A percentile compares a stretch with the other conserved stretches of the same genome.
phyloP scores from a whole-genome alignment of 805 yeast genomes.

The Metschnikowia borealis region DNA sequence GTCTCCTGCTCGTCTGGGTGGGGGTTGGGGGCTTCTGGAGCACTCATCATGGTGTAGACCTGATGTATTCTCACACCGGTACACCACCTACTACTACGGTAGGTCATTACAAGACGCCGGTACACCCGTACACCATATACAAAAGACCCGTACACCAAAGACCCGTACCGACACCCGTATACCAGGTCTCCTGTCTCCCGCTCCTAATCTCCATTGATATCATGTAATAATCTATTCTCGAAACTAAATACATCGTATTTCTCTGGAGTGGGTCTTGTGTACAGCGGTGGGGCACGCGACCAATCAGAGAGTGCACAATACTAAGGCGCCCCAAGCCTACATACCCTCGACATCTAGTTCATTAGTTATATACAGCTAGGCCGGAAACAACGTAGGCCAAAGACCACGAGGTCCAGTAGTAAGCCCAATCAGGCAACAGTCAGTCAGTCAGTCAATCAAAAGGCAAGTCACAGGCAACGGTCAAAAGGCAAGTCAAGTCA shows the following conservation, averaged over 20 bases:
- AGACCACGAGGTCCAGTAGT: background rate
- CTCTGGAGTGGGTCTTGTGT: too few species aligned
- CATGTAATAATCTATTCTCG: too few species aligned
- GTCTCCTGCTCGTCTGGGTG: background rate
- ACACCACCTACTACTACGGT: too few species aligned
- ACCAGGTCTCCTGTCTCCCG: too few species aligned
- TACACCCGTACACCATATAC: background rate
- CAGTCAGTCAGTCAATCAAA: too few species aligned
- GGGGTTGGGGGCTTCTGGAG: background rate
- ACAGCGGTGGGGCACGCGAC: background rate
- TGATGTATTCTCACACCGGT: background rate
- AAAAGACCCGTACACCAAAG: background rate
- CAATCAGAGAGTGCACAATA: background rate
- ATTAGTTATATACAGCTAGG: slow-evolving; percentile 1
- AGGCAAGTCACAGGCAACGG: too few species aligned
- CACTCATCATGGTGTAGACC: background rate
- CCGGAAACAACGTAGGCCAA: background rate
- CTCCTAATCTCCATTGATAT: too few species aligned
- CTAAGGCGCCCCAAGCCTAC: background rate
- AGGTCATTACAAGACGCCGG: too few species aligned
- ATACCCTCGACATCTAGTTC: background rate
- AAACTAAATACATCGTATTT: too few species aligned
- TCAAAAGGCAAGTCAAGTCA: too few species aligned
- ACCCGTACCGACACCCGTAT: background rate
- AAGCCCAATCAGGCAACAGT: background rate